Percentiles rank a stretch among this genome's conserved stretches.
phyloP scores from a whole-genome alignment of 768 basidiomycete genomes.

The Boletus eberwhitei region DNA sequence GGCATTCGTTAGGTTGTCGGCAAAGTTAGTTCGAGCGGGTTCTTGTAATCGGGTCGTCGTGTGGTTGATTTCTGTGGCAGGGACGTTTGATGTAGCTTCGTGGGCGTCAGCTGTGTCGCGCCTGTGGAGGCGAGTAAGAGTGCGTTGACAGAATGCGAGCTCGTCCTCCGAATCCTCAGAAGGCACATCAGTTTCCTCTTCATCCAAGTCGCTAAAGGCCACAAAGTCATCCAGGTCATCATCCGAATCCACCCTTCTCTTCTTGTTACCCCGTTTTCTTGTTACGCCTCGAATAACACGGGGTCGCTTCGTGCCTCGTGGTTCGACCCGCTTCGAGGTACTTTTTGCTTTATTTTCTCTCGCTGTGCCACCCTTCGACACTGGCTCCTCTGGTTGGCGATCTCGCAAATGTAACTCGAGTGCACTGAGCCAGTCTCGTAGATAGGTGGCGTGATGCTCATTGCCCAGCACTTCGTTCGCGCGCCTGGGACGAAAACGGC shows the following conservation, averaged over 20 bases:
- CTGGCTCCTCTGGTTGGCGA: constrained; percentile 4
- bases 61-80: constrained; percentile 2
- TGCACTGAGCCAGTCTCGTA: constrained; percentile 78
- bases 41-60: constrained; percentile 10
- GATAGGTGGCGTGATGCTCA: constrained; percentile 60
- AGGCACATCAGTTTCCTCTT: constrained; percentile 29
- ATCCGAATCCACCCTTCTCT: constrained; percentile 47
- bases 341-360: constrained; percentile 14
- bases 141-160: constrained; percentile 26
- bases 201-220: constrained; percentile 39
- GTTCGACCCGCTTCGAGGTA: constrained; percentile 23
- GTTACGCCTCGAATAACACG: constrained; percentile 53
- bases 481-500: constrained; percentile 70
- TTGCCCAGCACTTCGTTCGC: constrained; percentile 81
- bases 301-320: constrained; percentile 54
- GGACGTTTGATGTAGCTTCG: constrained; percentile 1
- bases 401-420: constrained; percentile 51
- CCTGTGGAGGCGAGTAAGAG: constrained; percentile 18
- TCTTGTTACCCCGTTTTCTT: constrained; percentile 50
- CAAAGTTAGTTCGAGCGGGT: constrained; percentile 28
- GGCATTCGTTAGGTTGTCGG: constrained; percentile 69
- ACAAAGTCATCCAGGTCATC: constrained; percentile 61
- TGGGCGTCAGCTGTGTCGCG: background rate
- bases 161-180: constrained; percentile 40
- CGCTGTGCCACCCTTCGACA: background rate